Conservation (phyloP, 805 yeast genomes). For the Candida chauliodis region DNA sequence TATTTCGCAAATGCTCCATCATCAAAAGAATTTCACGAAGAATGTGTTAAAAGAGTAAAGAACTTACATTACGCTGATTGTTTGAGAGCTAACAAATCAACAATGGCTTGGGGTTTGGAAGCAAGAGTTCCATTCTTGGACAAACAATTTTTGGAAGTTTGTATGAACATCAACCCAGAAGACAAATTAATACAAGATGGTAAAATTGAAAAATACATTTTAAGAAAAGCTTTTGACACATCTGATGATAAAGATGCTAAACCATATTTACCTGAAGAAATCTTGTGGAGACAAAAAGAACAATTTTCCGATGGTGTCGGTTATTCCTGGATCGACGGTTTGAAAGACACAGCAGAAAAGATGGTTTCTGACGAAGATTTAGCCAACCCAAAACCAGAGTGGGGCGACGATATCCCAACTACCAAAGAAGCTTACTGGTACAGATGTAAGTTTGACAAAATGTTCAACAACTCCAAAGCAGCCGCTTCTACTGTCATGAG, state of each 20-base stretch:
- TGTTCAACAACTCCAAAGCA: slow-evolving; percentile 72
- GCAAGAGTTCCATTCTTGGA: slow-evolving; percentile 99
- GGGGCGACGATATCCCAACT: slow-evolving; percentile 94
- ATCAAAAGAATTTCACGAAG: slow-evolving; percentile 89
- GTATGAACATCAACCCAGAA: slow-evolving; percentile 92
- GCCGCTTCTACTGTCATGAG: slow-evolving; percentile 97
- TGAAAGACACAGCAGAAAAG: slow-evolving; percentile 91
- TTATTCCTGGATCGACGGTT: slow-evolving; percentile 97
- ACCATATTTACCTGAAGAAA: slow-evolving; percentile 94
- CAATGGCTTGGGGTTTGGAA: slow-evolving; percentile 99
- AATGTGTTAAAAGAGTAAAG: slow-evolving; percentile 93
- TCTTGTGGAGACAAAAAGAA: slow-evolving; percentile 99
- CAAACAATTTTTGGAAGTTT: slow-evolving; percentile 81
- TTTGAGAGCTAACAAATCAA: slow-evolving; percentile 97
- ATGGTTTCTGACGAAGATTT: slow-evolving; percentile 86
- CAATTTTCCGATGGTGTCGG: slow-evolving; percentile 99
- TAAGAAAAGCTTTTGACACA: slow-evolving; percentile 97
- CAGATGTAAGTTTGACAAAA: slow-evolving; percentile 91
- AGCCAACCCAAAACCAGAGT: slow-evolving; percentile 85
- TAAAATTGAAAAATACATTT: slow-evolving; percentile 87
- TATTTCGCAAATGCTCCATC: slow-evolving; percentile 97
- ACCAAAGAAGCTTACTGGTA: slow-evolving; percentile 99
- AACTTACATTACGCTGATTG: slow-evolving; percentile 97
- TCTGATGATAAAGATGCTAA: slow-evolving; percentile 69
- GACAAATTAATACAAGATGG: slow-evolving; percentile 85